These are phyloP conservation scores for Lippia alba DNA, from an alignment of 305 asterid genomes.

Conservation along the genomic window DNA sequence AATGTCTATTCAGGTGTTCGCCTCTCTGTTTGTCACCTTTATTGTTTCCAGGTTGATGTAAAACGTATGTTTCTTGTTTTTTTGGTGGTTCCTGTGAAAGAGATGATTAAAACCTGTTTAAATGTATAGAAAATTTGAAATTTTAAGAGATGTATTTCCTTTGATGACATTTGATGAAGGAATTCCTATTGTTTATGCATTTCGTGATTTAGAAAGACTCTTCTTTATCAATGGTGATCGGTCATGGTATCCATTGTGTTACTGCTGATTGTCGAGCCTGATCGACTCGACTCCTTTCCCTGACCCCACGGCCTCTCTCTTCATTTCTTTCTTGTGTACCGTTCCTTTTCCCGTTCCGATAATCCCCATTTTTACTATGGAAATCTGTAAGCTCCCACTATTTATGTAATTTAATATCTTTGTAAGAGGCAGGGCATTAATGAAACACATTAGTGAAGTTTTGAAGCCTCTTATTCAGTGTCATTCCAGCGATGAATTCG, in stretches of 20 bases:
- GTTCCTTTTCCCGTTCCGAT: too few relatives aligned
- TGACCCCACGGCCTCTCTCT: too few relatives aligned
- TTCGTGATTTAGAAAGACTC: not conserved
- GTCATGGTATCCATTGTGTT: too few relatives aligned
- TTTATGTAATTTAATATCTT: slow-evolving; percentile 7
- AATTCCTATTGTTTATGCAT: not conserved
- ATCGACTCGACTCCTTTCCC: too few relatives aligned
- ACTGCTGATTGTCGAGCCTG: too few relatives aligned
- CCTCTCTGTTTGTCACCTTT: slow-evolving; percentile 9
- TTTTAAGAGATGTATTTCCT: not conserved
- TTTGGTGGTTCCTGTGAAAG: not conserved
- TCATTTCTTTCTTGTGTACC: too few relatives aligned
- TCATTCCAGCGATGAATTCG: not conserved
- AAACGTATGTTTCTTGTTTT: not conserved
- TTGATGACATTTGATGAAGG: slow-evolving; percentile 5
- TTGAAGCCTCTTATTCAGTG: not conserved
- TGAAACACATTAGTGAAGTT: too few relatives aligned
- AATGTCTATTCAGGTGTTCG: not conserved
- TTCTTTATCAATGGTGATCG: too few relatives aligned
- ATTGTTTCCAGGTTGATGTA: not conserved
- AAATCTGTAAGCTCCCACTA: not conserved
- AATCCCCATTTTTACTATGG: too few relatives aligned
- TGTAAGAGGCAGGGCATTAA: not conserved
- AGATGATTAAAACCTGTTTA: slow-evolving; percentile 1
- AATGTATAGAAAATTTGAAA: slow-evolving; percentile 2